Base-by-base conservation (phyloP, 2,329 filamentous ascomycete species). In the Lizonia empirigonia region DNA sequence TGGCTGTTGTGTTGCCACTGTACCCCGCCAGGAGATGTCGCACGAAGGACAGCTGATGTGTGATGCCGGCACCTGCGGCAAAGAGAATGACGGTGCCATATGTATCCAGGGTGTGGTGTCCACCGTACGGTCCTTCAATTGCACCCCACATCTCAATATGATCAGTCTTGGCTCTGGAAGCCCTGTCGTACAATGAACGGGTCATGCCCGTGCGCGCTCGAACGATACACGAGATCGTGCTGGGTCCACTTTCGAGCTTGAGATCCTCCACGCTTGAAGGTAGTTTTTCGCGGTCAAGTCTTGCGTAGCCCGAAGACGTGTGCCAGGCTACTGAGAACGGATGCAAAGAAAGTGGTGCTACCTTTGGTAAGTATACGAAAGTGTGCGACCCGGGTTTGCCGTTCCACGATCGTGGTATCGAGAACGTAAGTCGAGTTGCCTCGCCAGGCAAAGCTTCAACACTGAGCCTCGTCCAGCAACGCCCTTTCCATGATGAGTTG, bases 21-120 rank as follows among this genome's bases (percentile, higher is more conserved):
- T 82, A 57, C 73, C 77, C 74, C 4, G 62, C 62, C 12, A 78
- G 73, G 8, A 78, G 65, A 41, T 92, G 86, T 46, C 84, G 86
- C 6, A 96, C 81, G 71, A 94, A 95, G 9, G 90, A 89, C 16
- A 97, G 82, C 69, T 95, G 90, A 71, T 97, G 92, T 0, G 92
- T 96, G 73, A 97, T 97, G 50, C 93, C 93, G 2, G 92, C 90
- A 34, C 92, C 89, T 42, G 90, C 91, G 3, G 91, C 91, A 64
- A 97, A 90, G 51, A 97, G 86, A 39, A 97, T 82, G 22, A 86
- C 85, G 27, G 93, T 92, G 19, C 93, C 92, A 73, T 96, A 97
- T 4, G 91, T 96, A 72, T 91, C 86, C 56, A 96, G 85, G 40
- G 84, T 86, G 72, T 94, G 87, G 16, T 55, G 33, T 65, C 90